Base-by-base conservation (phyloP, 192 early-diverging fungal species). In the Coemansia sp. region DNA sequence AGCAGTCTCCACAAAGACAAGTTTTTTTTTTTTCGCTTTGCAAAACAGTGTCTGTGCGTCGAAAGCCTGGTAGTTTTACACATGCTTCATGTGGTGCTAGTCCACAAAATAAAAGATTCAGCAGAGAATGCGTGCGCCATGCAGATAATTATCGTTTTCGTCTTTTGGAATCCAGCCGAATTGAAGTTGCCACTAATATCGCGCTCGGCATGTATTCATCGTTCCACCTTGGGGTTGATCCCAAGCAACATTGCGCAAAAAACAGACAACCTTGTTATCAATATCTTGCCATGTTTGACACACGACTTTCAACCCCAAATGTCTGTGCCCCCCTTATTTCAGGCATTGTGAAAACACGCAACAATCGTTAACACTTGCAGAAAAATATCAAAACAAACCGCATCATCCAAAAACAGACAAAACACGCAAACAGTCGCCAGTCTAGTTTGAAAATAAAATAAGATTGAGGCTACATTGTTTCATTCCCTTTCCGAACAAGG, bases 1-100 rank as follows among this genome's bases (percentile, higher is more conserved):
- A 60, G 38, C 22, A 45, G 45, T 11, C 38, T 48, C 35, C 20
- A 49, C 61, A 62, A 25, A 34, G 15, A 33, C 53, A 55, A 55
- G 29, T 3, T 3, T 29, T 29, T 3, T 29, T 29, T 29, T 29
- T 29, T 29, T n/a, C n/a, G 29, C 29, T 3, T 29, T 29, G 29
- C 15, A 48, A 48, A 48, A 11, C 13, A 48, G 45, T 20, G 45
- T 48, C 45, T 48, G 45, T 48, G 45, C 45, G 45, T 48, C 19
- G n/a, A 17, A 2, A 48, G 45, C n/a, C 45, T 48, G 45, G 15
- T 17, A 48, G 17, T 19, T 48, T 48, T 19, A 20, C 45, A 48
- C 45, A 48, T 8, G 49, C 17, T 45, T 13, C 5, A 13, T 45
- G 13, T 15, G 0, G 23, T 25, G 10, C 4, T 52, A 9, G 20